Base-by-base conservation (phyloP, 306 rosid species). In the Luffa acutangula region DNA sequence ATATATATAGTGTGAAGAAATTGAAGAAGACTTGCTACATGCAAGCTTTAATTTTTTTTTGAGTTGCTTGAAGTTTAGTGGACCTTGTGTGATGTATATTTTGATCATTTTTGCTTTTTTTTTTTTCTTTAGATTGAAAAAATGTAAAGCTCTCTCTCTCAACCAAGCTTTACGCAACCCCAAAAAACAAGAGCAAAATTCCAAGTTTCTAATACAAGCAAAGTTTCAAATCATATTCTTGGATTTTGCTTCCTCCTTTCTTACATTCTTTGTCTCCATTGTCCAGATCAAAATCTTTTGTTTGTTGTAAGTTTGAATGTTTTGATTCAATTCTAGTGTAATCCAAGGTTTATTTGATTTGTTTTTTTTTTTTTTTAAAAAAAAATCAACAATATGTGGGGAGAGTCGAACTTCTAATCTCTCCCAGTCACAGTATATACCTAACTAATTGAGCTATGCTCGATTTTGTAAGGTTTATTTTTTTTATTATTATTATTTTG, bases 101-200 rank as follows among this genome's bases (percentile, higher is more conserved):
- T 71, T 21, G 51, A 45, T 71, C 6, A 71, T 71, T 71, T 48
- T 46, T 21, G n/a, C 41, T 25, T 46, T 70, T 2, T 8, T 43
- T 25, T 46, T 70, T 2, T 8, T 43, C 34, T 71, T 46, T 46
- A 20, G n/a, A 71, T 43, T 20, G 20, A 71, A 71, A 71, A 66
- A 70, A n/a, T 71, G 36, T 2, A 42, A 60, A 9, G 31, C 52
- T 25, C 31, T 42, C 52, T 42, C 15, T 69, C 54, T 10, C 75
- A 39, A n/a, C 52, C 31, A 46, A 71, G 76, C 76, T 71, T 71
- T 71, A 71, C 76, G 76, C 76, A 71, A 71, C 57, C 76, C 7
- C 6, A 46, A 70, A 21, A n/a, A 71, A 5, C 4, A 71, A 71
- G 20, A 43, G 20, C 57, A 71, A 20, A 71, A 71, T 46, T 71